phyloP scores from a whole-genome alignment of 768 basidiomycete genomes.

The Chiua virens region DNA sequence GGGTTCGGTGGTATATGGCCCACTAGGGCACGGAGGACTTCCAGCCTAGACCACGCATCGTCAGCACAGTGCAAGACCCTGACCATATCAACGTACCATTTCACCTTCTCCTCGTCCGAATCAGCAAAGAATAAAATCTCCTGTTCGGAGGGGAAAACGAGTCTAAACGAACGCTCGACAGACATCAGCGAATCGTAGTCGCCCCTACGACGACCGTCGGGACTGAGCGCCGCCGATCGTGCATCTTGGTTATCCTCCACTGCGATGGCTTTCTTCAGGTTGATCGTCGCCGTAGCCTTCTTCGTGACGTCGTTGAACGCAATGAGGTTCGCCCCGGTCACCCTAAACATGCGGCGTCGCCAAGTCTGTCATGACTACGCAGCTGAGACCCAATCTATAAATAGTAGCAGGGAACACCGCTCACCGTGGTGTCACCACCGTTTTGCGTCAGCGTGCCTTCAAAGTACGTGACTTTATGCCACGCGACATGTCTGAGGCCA shows the following conservation, averaged over 20 bases:
- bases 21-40: conserved; percentile 79
- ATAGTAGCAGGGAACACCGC: conserved; percentile 26
- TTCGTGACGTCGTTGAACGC: conserved; percentile 94
- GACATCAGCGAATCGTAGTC: conserved; percentile 66
- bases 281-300: conserved; percentile 86
- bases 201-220: conserved; percentile 45
- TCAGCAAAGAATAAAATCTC: conserved; percentile 92
- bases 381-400: not conserved
- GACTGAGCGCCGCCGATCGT: conserved; percentile 45
- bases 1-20: conserved; percentile 91
- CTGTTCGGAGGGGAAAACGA: conserved; percentile 75
- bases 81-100: conserved; percentile 63
- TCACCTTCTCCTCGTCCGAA: conserved; percentile 80
- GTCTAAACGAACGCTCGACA: conserved; percentile 81
- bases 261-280: conserved; percentile 76
- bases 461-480: conserved; percentile 94
- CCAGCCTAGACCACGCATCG: conserved; percentile 56
- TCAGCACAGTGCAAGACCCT: not conserved
- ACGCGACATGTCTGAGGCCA: conserved; percentile 84
- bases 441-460: conserved; percentile 91
- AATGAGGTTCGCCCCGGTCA: conserved; percentile 83
- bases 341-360: conserved; percentile 79
- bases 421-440: conserved; percentile 89
- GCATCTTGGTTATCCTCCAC: conserved; percentile 76
- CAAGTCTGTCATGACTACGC: conserved; percentile 53